A percentile compares a stretch with the other conserved stretches of the same genome.
These are phyloP conservation scores for Pseudogymnoascus sp. DNA, from an alignment of 2,329 filamentous ascomycete species.

Conservation along the genomic window DNA sequence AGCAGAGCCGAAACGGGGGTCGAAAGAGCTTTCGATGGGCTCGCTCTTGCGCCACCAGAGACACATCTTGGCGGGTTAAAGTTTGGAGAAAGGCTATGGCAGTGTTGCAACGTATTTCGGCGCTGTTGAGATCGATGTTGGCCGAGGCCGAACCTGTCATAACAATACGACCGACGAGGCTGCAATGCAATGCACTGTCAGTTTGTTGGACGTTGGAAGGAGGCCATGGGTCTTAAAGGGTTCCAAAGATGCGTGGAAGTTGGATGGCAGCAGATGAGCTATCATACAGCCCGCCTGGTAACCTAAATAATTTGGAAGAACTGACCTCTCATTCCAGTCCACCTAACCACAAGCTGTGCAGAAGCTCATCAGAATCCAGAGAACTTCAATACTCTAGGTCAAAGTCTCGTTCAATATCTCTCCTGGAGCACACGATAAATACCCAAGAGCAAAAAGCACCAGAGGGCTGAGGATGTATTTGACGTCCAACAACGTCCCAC, in stretches of 20 bases:
- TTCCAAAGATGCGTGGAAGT: not conserved
- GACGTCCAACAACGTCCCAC: not conserved
- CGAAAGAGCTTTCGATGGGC: constrained; percentile 17
- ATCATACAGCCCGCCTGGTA: not conserved
- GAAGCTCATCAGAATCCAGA: constrained; percentile 3
- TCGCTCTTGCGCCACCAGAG: constrained; percentile 15
- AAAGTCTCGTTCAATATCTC: not conserved
- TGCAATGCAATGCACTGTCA: not conserved
- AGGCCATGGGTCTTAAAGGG: not conserved
- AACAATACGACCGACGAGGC: not conserved
- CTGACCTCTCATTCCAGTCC: constrained; percentile 4
- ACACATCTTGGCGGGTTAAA: constrained; percentile 8
- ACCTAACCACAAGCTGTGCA: constrained; percentile 4
- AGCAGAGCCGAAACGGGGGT: constrained; percentile 22
- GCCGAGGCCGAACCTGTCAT: not conserved
- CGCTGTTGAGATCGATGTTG: not conserved
- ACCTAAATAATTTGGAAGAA: not conserved
- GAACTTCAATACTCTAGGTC: not conserved
- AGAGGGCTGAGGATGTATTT: not conserved
- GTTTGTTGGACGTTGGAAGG: not conserved
- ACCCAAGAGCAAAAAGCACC: not conserved
- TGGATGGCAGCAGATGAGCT: not conserved
- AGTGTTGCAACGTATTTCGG: not conserved
- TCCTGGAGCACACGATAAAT: not conserved
- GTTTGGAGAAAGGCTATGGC: not conserved